Conservation (phyloP, 164 flowering plant species). For the Tetracentron sinense region DNA sequence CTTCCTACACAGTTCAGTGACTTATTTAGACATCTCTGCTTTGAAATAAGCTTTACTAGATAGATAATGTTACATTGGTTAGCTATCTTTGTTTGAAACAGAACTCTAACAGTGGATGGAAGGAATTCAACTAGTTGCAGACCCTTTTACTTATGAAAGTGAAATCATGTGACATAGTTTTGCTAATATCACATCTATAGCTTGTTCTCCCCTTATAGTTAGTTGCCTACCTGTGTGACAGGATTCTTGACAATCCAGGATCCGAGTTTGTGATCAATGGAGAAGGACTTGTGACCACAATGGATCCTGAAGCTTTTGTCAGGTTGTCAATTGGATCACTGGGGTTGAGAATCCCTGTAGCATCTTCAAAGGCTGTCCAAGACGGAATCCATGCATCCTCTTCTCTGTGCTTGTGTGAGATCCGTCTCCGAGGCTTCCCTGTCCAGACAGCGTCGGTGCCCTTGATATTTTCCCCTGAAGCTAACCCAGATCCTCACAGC, state of each 20-base stretch:
- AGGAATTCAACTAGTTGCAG: neutral
- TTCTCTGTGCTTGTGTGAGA: conserved; percentile 66
- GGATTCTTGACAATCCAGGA: conserved; percentile 14
- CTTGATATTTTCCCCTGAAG: conserved; percentile 56
- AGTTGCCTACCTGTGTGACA: conserved; percentile 11
- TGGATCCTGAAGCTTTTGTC: conserved; percentile 87
- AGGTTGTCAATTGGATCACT: conserved; percentile 77
- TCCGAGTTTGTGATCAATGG: conserved; percentile 24
- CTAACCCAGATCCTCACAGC: conserved; percentile 47
- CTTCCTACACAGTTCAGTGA: neutral
- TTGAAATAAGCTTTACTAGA: neutral
- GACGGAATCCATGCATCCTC: conserved; percentile 35
- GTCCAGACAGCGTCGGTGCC: conserved; percentile 65
- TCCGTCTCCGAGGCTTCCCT: conserved; percentile 82
- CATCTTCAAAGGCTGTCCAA: conserved; percentile 32
- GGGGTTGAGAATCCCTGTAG: conserved; percentile 55
- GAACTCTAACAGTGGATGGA: neutral
- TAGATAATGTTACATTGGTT: conserved; percentile 1
- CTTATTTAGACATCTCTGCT: neutral
- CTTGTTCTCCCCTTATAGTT: neutral
- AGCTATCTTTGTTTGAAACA: neutral
- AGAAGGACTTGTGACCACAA: conserved; percentile 37
- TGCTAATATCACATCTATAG: neutral
- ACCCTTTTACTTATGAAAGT: neutral
- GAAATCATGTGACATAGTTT: too few species aligned